Percentiles rank a stretch among this genome's conserved stretches.
These are phyloP conservation scores for Boletales sp. DNA, from an alignment of 768 basidiomycete genomes.

Conservation along the genomic window DNA sequence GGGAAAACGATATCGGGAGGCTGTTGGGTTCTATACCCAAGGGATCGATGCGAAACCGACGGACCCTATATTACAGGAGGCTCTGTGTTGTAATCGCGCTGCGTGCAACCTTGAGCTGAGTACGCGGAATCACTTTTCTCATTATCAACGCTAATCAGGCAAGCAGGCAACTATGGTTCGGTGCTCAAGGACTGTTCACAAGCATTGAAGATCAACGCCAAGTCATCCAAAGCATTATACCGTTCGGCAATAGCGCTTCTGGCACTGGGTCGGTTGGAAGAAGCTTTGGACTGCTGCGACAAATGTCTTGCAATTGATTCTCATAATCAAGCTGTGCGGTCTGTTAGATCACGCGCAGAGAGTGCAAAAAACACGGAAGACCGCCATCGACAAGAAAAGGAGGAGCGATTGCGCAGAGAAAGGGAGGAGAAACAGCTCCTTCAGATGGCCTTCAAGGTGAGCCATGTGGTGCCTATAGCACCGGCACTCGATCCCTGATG, in stretches of 20 bases:
- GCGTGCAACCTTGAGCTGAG: conserved; percentile 90
- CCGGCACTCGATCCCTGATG: conserved; percentile 3
- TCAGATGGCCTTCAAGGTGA: conserved; percentile 61
- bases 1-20: conserved; percentile 83
- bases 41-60: conserved; percentile 83
- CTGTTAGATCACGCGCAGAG: conserved; percentile 44
- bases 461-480: conserved; percentile 16
- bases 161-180: conserved; percentile 80
- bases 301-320: conserved; percentile 61
- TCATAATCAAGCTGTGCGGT: conserved; percentile 51
- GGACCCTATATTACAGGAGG: conserved; percentile 53
- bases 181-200: conserved; percentile 83
- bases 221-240: conserved; percentile 80
- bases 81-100: conserved; percentile 83
- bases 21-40: conserved; percentile 85
- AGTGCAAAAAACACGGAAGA: conserved; percentile 49
- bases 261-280: conserved; percentile 69
- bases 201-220: conserved; percentile 58
- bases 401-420: conserved; percentile 47
- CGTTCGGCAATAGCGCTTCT: conserved; percentile 78
- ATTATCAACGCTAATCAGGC: not conserved
- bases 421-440: conserved; percentile 52
- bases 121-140: conserved; percentile 34
- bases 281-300: conserved; percentile 79
- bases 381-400: conserved; percentile 45